Conservation (phyloP, 805 yeast species). For the Isabelozyma gotoi region DNA sequence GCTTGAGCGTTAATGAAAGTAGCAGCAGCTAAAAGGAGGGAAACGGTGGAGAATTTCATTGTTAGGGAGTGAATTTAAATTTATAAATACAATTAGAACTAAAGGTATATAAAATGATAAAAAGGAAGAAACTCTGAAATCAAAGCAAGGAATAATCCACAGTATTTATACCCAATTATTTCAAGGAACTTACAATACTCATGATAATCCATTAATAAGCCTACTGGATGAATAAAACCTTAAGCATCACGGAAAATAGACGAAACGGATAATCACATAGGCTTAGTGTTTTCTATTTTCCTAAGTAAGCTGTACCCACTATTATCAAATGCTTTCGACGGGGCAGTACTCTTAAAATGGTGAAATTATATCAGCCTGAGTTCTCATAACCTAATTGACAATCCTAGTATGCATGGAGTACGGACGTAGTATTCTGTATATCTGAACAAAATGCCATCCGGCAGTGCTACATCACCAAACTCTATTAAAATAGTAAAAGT, state of each 20-base stretch:
- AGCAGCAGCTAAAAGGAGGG: constrained; percentile 6
- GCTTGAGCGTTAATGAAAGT: constrained; percentile 1
- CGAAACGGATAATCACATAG: neutral
- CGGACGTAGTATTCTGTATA: no score
- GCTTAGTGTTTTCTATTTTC: neutral
- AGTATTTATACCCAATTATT: neutral
- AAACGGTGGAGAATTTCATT: constrained; percentile 10
- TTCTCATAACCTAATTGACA: no score
- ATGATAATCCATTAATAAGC: neutral
- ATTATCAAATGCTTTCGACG: no score
- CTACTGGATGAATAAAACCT: neutral
- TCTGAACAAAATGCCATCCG: no score
- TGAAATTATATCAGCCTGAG: no score
- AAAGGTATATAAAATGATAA: neutral
- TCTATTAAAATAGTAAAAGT: no score
- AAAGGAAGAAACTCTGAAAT: neutral
- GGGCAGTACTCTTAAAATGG: no score
- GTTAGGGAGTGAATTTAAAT: neutral
- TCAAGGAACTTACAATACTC: neutral
- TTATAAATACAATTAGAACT: neutral
- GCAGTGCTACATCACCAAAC: neutral
- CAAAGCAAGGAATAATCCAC: no score
- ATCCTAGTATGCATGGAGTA: no score
- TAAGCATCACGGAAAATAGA: no score
- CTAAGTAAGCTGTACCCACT: no score